phyloP scores from a whole-genome alignment of 106 monocot species.

The Dendrobium nobile region DNA sequence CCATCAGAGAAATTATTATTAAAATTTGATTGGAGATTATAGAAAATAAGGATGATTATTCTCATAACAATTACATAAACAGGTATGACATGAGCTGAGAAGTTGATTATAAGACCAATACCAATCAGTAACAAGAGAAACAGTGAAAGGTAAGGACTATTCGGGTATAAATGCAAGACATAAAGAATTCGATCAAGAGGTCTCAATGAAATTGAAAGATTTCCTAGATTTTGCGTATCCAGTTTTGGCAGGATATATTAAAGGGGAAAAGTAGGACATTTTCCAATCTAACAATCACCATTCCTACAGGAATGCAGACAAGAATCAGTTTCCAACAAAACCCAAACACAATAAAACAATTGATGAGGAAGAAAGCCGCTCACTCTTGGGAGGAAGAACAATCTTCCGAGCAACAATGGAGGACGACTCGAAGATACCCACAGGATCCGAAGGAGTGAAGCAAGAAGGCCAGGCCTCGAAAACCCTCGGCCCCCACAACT shows the following conservation, averaged over 20 bases:
- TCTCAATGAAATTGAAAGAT: not conserved
- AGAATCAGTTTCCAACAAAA: not conserved
- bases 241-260: not conserved
- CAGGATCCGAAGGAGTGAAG: conserved; percentile 22
- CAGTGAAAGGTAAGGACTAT: not conserved
- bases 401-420: conserved; percentile 17
- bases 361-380: conserved; percentile 12
- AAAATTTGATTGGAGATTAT: not conserved
- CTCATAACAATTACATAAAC: not conserved
- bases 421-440: not conserved
- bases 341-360: not conserved
- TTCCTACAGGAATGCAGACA: not conserved
- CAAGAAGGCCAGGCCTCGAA: conserved; percentile 81
- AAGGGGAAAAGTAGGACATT: not conserved
- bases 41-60: not conserved
- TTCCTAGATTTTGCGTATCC: not conserved
- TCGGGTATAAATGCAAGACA: not conserved
- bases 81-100: no score
- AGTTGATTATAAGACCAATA: no score
- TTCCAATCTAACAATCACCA: not conserved
- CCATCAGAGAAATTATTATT: not conserved
- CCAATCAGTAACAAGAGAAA: no score
- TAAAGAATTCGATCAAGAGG: not conserved
- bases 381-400: conserved; percentile 56
- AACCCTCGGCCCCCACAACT: conserved; percentile 64